A percentile compares a stretch with the other conserved stretches of the same genome.
Conservation (phyloP, 352 stramenopile genomes). For the Paralagenidium karlingii region DNA sequence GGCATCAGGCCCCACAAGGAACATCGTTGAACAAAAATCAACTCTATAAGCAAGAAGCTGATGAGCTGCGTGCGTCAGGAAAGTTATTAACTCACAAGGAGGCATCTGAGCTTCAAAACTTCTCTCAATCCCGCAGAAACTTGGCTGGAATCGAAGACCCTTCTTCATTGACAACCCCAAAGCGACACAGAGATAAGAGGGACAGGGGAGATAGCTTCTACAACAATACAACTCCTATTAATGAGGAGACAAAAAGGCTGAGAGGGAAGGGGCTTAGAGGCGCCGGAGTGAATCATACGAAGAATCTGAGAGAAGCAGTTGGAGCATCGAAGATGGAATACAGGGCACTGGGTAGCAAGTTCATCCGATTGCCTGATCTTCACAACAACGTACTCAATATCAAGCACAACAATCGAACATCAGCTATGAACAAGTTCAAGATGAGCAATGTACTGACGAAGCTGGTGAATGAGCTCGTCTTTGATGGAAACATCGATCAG, state of each 20-base stretch:
- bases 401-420: slow-evolving; percentile 1
- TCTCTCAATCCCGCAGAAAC: too few species aligned
- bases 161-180: background rate
- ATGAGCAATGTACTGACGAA: background rate
- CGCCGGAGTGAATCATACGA: background rate
- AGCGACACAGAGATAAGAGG: background rate
- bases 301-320: slow-evolving; percentile 1
- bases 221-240: background rate
- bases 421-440: background rate
- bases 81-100: too few species aligned
- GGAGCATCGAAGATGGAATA: slow-evolving; percentile 3
- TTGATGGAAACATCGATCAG: slow-evolving; percentile 5
- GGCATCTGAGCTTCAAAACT: too few species aligned
- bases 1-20: background rate
- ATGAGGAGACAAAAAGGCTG: background rate
- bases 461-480: slow-evolving; percentile 2
- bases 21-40: background rate
- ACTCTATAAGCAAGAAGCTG: background rate
- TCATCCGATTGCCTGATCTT: slow-evolving; percentile 2
- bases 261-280: background rate
- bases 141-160: too few species aligned
- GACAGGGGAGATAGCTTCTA: background rate
- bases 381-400: slow-evolving; percentile 2
- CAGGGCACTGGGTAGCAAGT: slow-evolving; percentile 4
- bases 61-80: too few species aligned